Evolutionary conservation across 805 yeast genomes (phyloP), one percentile per base, ranked within the genome.

Genomic region (Suhomyces emberorum): DNA sequence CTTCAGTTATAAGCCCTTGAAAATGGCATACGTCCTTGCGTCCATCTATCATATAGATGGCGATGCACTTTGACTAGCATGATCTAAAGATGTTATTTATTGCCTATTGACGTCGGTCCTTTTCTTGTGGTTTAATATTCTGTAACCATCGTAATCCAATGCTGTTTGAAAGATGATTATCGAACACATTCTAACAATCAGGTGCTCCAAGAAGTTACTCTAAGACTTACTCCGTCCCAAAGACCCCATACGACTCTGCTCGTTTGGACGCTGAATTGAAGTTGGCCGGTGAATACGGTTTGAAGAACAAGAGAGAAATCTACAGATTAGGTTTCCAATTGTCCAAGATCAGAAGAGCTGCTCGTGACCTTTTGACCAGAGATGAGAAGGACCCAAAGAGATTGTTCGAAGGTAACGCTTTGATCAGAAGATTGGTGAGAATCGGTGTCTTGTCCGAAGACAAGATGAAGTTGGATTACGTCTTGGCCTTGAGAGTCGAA

Each of bases 361-460:
- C 98, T 69, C 95, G 98, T 85, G 98, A 93, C 69, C 80, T 93
- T 65, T 83, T 93, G 76, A 93, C 98, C 81, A 88, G 96, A 81
- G 98, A 93, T 67, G 98, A 93, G 81, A 93, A 93, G 83, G 98
- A 93, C 77, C 97, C 96, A 83, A 93, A 89, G 88, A 88, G 98
- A 81, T 84, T 93, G 68, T 93, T 93, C 81, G 98, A 93, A 79
- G 98, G 98, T 86, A 93, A 93, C 72, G 98, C 98, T 69, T 88
- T 93, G 72, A 93, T 93, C 77, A 89, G 98, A 83, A 88, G 98
- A 83, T 83, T 93, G 69, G 98, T 93, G 53, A 65, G 98, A 80
- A 80, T 88, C 57, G 98, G 98, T 87, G 96, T 93, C 69, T 83
- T 93, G 70, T 77, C 95, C 55, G 98, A 93, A 79, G 98, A 93